Percentiles rank a stretch among this genome's conserved stretches.
These are phyloP conservation scores for Aphanomyces stellatus DNA, from an alignment of 352 stramenopile genomes.

Conservation along the genomic window DNA sequence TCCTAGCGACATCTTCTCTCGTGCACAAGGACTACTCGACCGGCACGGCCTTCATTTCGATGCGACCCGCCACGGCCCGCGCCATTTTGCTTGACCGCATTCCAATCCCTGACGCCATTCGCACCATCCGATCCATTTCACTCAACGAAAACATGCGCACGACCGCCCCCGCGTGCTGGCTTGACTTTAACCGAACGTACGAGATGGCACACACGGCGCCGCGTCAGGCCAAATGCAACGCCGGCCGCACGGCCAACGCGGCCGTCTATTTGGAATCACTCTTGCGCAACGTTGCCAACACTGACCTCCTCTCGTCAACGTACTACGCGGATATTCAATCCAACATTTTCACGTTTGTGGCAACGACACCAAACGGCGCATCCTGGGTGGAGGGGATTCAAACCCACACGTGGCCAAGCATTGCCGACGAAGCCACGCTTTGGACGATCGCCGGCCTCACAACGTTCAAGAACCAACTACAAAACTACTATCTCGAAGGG, in stretches of 20 bases:
- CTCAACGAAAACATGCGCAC: neutral
- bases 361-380: neutral
- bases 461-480: neutral
- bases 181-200: constrained; percentile 4
- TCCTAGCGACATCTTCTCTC: neutral
- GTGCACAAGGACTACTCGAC: neutral
- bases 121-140: neutral
- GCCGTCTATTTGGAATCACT: constrained; percentile 12
- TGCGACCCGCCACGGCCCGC: neutral
- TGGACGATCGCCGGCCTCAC: neutral
- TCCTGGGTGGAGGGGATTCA: neutral
- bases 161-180: neutral
- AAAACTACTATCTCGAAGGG: neutral
- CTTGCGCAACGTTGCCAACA: neutral
- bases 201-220: neutral
- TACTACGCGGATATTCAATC: neutral
- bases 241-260: neutral
- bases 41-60: neutral
- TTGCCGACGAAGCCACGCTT: neutral
- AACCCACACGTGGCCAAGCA: neutral
- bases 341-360: neutral
- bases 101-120: neutral
- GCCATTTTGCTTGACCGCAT: neutral
- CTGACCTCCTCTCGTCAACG: neutral
- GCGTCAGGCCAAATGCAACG: neutral